These are phyloP conservation scores for Phytophthora europaea DNA, from an alignment of 352 stramenopile genomes.

Conservation along the genomic window DNA sequence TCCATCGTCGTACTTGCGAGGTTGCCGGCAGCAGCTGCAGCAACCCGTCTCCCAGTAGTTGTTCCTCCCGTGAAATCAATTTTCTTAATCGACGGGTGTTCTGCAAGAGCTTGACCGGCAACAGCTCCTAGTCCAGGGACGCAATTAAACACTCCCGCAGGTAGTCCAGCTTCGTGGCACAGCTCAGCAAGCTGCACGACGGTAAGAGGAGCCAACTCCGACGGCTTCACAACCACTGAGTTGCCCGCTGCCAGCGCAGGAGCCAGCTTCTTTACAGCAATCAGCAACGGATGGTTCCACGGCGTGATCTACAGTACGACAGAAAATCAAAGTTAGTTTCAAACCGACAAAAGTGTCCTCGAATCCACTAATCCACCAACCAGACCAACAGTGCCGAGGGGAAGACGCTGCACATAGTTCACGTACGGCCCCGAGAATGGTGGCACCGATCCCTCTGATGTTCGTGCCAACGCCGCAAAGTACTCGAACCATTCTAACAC, in stretches of 20 bases:
- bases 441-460: slow-evolving; percentile 68
- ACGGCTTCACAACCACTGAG: slow-evolving; percentile 89
- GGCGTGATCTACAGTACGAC: slow-evolving; percentile 63
- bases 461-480: slow-evolving; percentile 78
- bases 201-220: slow-evolving; percentile 79
- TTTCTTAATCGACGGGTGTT: slow-evolving; percentile 56
- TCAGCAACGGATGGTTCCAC: slow-evolving; percentile 87
- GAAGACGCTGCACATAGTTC: slow-evolving; percentile 64
- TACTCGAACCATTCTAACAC: slow-evolving; percentile 85
- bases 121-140: slow-evolving; percentile 49
- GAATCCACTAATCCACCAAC: slow-evolving; percentile 20
- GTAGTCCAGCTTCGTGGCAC: slow-evolving; percentile 47
- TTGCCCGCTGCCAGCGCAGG: slow-evolving; percentile 80
- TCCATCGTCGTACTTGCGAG: slow-evolving; percentile 72
- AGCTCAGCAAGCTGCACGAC: slow-evolving; percentile 59
- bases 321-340: not conserved
- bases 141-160: slow-evolving; percentile 60
- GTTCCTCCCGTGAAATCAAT: slow-evolving; percentile 69
- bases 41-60: slow-evolving; percentile 45
- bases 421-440: slow-evolving; percentile 69
- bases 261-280: slow-evolving; percentile 79
- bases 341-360: not conserved
- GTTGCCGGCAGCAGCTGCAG: slow-evolving; percentile 47
- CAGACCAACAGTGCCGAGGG: slow-evolving; percentile 72
- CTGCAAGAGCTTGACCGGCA: slow-evolving; percentile 46